These are phyloP conservation scores for Venturia pyrina DNA, from an alignment of 2,329 filamentous ascomycete species.

Conservation along the genomic window DNA sequence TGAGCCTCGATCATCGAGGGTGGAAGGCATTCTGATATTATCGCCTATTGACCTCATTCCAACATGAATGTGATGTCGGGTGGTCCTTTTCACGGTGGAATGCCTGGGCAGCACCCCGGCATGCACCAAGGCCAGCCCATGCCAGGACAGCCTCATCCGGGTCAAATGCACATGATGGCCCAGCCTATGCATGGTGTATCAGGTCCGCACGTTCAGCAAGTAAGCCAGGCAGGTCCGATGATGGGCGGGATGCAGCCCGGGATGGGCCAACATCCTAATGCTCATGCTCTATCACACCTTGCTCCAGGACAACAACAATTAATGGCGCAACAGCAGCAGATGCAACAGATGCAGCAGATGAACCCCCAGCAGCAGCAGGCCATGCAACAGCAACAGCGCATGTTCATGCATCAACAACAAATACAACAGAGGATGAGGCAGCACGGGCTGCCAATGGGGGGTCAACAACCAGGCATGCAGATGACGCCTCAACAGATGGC, in stretches of 20 bases:
- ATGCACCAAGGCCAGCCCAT: constrained; percentile 55
- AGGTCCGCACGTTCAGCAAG: constrained; percentile 58
- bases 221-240: constrained; percentile 60
- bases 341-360: constrained; percentile 38
- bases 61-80: constrained; percentile 55
- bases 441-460: constrained; percentile 42
- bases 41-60: constrained; percentile 6
- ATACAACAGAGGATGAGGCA: constrained; percentile 42
- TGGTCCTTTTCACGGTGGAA: constrained; percentile 55
- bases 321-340: constrained; percentile 40
- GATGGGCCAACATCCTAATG: constrained; percentile 47
- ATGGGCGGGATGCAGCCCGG: constrained; percentile 66
- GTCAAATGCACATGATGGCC: constrained; percentile 49
- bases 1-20: constrained; percentile 1
- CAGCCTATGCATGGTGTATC: constrained; percentile 65
- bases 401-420: constrained; percentile 46
- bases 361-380: not conserved
- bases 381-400: constrained; percentile 40
- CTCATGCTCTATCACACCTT: constrained; percentile 63
- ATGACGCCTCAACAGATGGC: constrained; percentile 40
- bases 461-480: constrained; percentile 44
- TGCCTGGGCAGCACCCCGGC: constrained; percentile 55
- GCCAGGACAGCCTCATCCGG: constrained; percentile 59
- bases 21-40: not conserved
- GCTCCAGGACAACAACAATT: constrained; percentile 37